Percentiles rank a stretch among this genome's conserved stretches.
Conservation (phyloP, 495 filamentous ascomycete species). For the Xylaria nigripes region DNA sequence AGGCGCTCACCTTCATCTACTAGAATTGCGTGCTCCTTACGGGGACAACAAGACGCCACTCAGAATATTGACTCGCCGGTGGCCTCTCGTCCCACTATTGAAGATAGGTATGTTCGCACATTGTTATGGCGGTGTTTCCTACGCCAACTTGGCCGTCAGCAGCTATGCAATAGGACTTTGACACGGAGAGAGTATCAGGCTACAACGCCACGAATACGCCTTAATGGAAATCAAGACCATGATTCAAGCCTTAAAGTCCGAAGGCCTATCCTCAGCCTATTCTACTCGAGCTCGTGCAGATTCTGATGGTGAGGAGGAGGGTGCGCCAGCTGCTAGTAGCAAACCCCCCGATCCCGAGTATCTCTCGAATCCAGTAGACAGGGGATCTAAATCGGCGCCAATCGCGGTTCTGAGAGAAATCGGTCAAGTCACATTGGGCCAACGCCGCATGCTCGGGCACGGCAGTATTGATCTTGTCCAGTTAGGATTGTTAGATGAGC, state of each 20-base stretch:
- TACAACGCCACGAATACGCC: slow-evolving; percentile 23
- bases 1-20: neutral
- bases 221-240: slow-evolving; percentile 19
- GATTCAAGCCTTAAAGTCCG: slow-evolving; percentile 13
- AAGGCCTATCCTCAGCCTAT: neutral
- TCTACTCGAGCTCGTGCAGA: slow-evolving; percentile 1
- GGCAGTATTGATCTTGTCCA: slow-evolving; percentile 21
- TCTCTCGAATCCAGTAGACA: slow-evolving; percentile 21
- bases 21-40: slow-evolving; percentile 25
- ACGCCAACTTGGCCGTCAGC: neutral
- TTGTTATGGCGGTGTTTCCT: neutral
- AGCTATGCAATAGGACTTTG: neutral
- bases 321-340: slow-evolving; percentile 2
- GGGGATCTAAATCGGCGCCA: slow-evolving; percentile 22
- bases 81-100: slow-evolving; percentile 7
- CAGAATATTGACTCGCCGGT: slow-evolving; percentile 1
- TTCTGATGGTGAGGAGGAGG: neutral
- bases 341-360: slow-evolving; percentile 14
- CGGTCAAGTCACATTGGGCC: slow-evolving; percentile 18
- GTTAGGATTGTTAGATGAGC: slow-evolving; percentile 23
- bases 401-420: slow-evolving; percentile 24
- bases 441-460: slow-evolving; percentile 17
- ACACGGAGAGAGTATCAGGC: slow-evolving; percentile 3
- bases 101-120: slow-evolving; percentile 20
- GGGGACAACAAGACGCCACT: slow-evolving; percentile 13